A percentile compares a stretch with the other conserved stretches of the same genome.
These are phyloP conservation scores for Rhodotorula glutinis DNA, from an alignment of 1,284 basidiomycete genomes.

Conservation along the genomic window DNA sequence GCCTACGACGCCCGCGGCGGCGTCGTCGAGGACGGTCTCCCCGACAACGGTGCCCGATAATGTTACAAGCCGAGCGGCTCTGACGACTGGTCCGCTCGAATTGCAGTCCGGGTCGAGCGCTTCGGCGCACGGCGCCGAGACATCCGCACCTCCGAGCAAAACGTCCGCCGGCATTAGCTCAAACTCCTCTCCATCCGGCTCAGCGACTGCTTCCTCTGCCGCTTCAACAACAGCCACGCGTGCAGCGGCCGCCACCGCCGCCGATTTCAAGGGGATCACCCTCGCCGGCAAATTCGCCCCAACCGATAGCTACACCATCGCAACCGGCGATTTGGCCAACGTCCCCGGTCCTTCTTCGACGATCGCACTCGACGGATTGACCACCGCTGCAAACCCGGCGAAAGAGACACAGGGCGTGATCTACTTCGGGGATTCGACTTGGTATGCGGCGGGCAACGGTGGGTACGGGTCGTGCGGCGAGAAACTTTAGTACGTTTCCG, in stretches of 20 bases:
- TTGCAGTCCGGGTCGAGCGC: too few species aligned
- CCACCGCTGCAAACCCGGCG: neutral
- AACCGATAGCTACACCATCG: slow-evolving; percentile 10
- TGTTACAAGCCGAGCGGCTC: too few species aligned
- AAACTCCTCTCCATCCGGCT: too few species aligned
- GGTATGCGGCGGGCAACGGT: slow-evolving; percentile 11
- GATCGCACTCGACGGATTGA: slow-evolving; percentile 7
- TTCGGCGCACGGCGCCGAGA: too few species aligned
- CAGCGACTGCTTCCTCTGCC: too few species aligned
- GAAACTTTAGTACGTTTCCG: slow-evolving; percentile 6
- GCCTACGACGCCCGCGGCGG: too few species aligned
- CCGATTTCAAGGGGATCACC: slow-evolving; percentile 1
- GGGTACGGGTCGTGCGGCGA: slow-evolving; percentile 16
- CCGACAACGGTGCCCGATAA: too few species aligned
- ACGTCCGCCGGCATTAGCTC: too few species aligned
- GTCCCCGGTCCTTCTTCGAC: slow-evolving; percentile 5
- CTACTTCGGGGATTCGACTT: slow-evolving; percentile 14
- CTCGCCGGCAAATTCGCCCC: slow-evolving; percentile 16
- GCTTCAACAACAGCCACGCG: too few species aligned
- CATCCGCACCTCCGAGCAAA: too few species aligned
- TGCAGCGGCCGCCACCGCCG: neutral
- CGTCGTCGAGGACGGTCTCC: too few species aligned
- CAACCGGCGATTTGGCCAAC: slow-evolving; percentile 2
- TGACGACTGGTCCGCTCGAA: too few species aligned
- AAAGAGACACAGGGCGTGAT: slow-evolving; percentile 10